Base-by-base conservation (phyloP, 805 yeast species). In the Candida easanensis region DNA sequence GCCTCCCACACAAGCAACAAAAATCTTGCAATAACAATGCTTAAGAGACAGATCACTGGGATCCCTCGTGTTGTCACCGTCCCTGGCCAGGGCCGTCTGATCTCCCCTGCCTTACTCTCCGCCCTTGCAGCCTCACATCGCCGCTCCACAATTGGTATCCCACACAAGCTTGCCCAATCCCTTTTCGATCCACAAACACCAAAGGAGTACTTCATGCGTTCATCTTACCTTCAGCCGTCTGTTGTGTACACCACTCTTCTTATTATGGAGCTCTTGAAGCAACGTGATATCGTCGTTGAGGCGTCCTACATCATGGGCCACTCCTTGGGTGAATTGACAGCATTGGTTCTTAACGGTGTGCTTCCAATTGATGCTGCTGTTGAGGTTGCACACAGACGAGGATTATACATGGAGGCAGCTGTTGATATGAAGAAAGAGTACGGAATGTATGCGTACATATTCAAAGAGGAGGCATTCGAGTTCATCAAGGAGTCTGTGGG, bases 311-410 rank as follows among this genome's bases (percentile, higher is more conserved):
- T 64, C 3, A 42, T 70, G 51, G 77, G 77, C 22, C 76, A 72
- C 46, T 71, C 76, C 0, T 51, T 72, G 19, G 77, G 77, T 7
- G 76, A 72, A 49, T 62, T 67, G 44, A 60, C 72, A 1, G 66
- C 73, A 0, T 51, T 67, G 21, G 46, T 60, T 4, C 52, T 66
- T 6, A 54, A 63, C 33, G 66, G 65, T 2, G 62, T 58, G 6
- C 38, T 69, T 21, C 51, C 53, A 10, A 30, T 21, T 2, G 46
- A 41, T 5, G 27, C 39, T n/a, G 55, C 49, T 1, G 40, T 49
- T 2, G 20, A 61, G 48, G 26, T 56, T 50, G 44, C 71, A 10
- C 57, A 64, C 16, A 52, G 59, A 17, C 53, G 77, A 43, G 76
- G 73, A 5, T 44, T 53, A 33, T 51, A 66, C 34, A 68, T 72